Conservation (phyloP, 2,329 filamentous ascomycete species). For the Ploettnerulaceae sp. region DNA sequence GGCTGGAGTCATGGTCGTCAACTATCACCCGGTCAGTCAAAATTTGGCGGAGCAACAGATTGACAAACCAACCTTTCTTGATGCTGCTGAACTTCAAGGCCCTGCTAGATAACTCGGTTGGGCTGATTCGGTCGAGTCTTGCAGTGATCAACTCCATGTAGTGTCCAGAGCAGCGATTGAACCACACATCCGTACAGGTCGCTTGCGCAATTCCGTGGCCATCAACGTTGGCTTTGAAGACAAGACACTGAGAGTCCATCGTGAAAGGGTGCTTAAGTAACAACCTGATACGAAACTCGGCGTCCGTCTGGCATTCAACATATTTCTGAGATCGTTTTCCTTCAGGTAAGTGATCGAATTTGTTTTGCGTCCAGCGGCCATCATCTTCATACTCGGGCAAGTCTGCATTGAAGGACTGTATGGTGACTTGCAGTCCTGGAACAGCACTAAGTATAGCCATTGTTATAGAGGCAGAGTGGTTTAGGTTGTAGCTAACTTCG, state of each 20-base stretch:
- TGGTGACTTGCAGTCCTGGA: conserved; percentile 23
- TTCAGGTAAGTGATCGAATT: conserved; percentile 5
- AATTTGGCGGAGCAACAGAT: too few species aligned
- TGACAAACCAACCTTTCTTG: conserved; percentile 8
- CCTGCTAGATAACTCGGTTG: conserved; percentile 9
- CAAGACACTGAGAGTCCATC: conserved; percentile 11
- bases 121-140: conserved; percentile 11
- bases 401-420: conserved; percentile 14
- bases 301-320: conserved; percentile 19
- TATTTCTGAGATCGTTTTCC: conserved; percentile 13
- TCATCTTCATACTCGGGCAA: conserved; percentile 24
- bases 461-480: neutral
- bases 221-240: conserved; percentile 18
- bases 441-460: conserved; percentile 26
- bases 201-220: conserved; percentile 14
- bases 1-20: conserved; percentile 15
- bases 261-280: conserved; percentile 13
- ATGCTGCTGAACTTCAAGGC: conserved; percentile 18
- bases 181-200: conserved; percentile 8
- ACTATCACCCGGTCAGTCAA: conserved; percentile 16
- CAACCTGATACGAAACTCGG: conserved; percentile 18
- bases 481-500: neutral
- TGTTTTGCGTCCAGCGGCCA: conserved; percentile 8
- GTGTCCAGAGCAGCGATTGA: conserved; percentile 2
- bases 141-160: conserved; percentile 10